Conservation (phyloP, 2,329 filamentous ascomycete species). For the Talaromyces atroroseus region DNA sequence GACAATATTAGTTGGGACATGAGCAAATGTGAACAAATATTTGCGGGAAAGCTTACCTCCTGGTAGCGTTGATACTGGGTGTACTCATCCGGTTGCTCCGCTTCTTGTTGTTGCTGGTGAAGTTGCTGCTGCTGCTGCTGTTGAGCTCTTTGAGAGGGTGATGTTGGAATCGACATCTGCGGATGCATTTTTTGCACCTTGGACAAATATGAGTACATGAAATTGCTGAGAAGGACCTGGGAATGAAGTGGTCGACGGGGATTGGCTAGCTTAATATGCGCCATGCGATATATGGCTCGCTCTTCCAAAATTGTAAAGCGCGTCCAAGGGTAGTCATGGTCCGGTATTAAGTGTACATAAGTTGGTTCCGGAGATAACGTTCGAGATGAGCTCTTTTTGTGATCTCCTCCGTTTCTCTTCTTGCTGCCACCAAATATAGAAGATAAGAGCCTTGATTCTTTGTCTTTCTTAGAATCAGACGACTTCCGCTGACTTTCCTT, state of each 20-base stretch:
- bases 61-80: conserved; percentile 43
- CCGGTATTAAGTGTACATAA: conserved; percentile 67
- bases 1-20: neutral
- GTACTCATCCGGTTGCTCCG: conserved; percentile 39
- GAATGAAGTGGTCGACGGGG: conserved; percentile 85
- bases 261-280: conserved; percentile 98
- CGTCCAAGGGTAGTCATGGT: conserved; percentile 94
- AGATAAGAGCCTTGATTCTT: conserved; percentile 79
- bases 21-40: neutral
- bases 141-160: conserved; percentile 58
- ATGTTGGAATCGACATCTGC: conserved; percentile 83
- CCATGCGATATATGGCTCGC: conserved; percentile 95
- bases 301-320: conserved; percentile 93
- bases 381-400: conserved; percentile 69
- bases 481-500: conserved; percentile 73
- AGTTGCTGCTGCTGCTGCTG: conserved; percentile 33
- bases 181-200: conserved; percentile 99
- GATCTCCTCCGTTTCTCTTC: conserved; percentile 69
- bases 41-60: conserved; percentile 31
- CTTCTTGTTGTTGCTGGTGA: conserved; percentile 25
- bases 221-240: conserved; percentile 94
- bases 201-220: conserved; percentile 98
- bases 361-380: conserved; percentile 76
- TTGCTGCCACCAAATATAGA: conserved; percentile 87
- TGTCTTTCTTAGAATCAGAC: conserved; percentile 72